These are phyloP conservation scores for Hypoxylon fuscum DNA, from an alignment of 495 filamentous ascomycete genomes.

Conservation along the genomic window DNA sequence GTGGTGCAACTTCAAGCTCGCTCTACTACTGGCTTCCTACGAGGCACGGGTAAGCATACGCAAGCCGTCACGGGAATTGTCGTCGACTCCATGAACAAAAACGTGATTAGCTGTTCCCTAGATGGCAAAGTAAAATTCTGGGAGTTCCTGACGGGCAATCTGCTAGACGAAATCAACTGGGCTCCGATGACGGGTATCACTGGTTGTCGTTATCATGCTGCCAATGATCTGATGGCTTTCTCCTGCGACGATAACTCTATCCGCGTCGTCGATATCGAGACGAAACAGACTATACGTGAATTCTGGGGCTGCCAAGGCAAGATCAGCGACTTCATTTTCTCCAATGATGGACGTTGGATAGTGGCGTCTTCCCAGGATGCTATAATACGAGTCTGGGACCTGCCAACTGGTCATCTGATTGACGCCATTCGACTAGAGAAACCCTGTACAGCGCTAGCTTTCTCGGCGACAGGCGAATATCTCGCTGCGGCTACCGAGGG, in stretches of 20 bases:
- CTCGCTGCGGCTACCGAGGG: constrained; percentile 88
- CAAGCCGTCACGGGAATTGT: constrained; percentile 84
- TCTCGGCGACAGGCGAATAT: constrained; percentile 90
- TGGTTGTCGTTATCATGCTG: constrained; percentile 78
- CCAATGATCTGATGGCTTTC: constrained; percentile 87
- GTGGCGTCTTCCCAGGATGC: constrained; percentile 86
- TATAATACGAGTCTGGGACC: constrained; percentile 88
- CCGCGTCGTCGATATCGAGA: constrained; percentile 88
- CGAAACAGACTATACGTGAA: constrained; percentile 87
- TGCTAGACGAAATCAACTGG: constrained; percentile 87
- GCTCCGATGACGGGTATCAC: constrained; percentile 78
- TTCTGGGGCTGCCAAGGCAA: constrained; percentile 86
- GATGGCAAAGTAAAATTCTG: constrained; percentile 99
- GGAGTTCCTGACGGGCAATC: constrained; percentile 82
- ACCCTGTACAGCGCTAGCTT: constrained; percentile 82
- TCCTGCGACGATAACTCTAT: constrained; percentile 90
- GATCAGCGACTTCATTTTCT: constrained; percentile 90
- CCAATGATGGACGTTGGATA: constrained; percentile 93
- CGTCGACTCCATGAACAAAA: constrained; percentile 84
- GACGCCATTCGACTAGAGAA: constrained; percentile 81
- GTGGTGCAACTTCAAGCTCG: constrained; percentile 57
- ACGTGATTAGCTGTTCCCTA: constrained; percentile 81
- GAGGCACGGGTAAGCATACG: constrained; percentile 72
- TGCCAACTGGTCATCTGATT: constrained; percentile 93
- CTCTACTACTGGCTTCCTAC: constrained; percentile 50